Conservation (phyloP, 192 early-diverging fungal species). For the Jimgerdemannia lactiflua region DNA sequence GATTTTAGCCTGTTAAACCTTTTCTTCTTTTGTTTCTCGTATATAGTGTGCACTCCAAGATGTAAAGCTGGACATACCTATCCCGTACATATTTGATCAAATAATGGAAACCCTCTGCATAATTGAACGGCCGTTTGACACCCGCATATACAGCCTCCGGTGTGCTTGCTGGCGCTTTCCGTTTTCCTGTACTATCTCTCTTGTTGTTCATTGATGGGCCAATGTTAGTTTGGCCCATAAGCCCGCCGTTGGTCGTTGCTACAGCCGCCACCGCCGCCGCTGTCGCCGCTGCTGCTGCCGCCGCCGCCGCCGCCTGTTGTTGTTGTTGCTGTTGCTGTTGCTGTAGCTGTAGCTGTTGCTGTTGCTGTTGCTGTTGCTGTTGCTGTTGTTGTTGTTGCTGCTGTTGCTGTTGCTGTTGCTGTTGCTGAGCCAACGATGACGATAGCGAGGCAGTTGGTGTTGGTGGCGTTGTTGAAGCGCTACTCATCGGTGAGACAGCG, state of each 20-base stretch:
- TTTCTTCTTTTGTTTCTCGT: background rate
- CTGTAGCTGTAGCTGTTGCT: background rate
- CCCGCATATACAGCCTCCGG: slow-evolving; percentile 74
- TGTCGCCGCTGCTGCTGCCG: too few relatives aligned
- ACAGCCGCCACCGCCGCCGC: background rate
- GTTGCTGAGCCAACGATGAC: slow-evolving; percentile 9
- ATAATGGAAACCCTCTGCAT: slow-evolving; percentile 93
- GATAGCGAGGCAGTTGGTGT: background rate
- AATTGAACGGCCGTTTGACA: slow-evolving; percentile 83
- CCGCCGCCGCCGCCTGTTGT: too few relatives aligned
- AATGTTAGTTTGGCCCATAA: background rate
- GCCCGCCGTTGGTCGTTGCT: background rate
- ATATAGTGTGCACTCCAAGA: background rate
- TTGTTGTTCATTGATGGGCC: slow-evolving; percentile 15
- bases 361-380: slow-evolving; percentile 5
- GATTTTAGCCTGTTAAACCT: too few relatives aligned
- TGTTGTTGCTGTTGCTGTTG: slow-evolving; percentile 1
- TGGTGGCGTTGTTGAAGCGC: background rate
- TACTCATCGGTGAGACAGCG: background rate
- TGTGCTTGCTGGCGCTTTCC: slow-evolving; percentile 24
- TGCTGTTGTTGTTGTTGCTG: slow-evolving; percentile 1
- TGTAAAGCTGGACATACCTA: slow-evolving; percentile 37
- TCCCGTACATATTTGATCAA: slow-evolving; percentile 79
- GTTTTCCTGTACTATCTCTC: slow-evolving; percentile 31
- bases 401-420: slow-evolving; percentile 3